phyloP scores from a whole-genome alignment of 805 yeast genomes.

The Kodamaea kakaduensis region DNA sequence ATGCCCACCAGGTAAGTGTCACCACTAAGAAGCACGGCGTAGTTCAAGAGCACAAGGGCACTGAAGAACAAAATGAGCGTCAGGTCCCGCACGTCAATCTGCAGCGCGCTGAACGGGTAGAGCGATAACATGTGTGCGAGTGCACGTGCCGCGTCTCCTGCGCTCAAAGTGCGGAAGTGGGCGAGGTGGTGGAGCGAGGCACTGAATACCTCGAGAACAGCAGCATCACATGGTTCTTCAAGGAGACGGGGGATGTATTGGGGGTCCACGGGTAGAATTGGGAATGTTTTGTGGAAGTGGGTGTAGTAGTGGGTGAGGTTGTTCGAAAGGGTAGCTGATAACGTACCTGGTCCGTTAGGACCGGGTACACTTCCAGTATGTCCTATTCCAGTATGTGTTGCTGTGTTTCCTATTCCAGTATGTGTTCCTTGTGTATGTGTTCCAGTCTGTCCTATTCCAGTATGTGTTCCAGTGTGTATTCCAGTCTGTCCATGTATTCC shows the following conservation, averaged over 20 bases:
- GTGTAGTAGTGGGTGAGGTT: slow-evolving; percentile 41
- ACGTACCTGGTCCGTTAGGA: slow-evolving; percentile 10
- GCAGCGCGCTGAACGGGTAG: slow-evolving; percentile 31
- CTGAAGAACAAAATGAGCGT: slow-evolving; percentile 26
- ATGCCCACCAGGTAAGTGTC: slow-evolving; percentile 56
- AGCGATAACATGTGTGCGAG: slow-evolving; percentile 33
- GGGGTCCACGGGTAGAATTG: slow-evolving; percentile 39
- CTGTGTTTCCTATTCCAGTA: too few species aligned
- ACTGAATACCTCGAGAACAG: slow-evolving; percentile 39
- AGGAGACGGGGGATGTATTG: slow-evolving; percentile 17
- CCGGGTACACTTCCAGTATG: too few species aligned
- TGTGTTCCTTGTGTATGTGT: too few species aligned
- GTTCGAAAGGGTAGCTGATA: slow-evolving; percentile 1
- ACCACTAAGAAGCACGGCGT: slow-evolving; percentile 56
- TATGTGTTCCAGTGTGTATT: too few species aligned
- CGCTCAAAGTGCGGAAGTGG: slow-evolving; percentile 29
- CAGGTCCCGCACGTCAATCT: slow-evolving; percentile 21
- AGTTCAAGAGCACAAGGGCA: slow-evolving; percentile 42
- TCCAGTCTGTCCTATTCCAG: too few species aligned
- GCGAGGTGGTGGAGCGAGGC: slow-evolving; percentile 37
- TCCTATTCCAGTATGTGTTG: too few species aligned
- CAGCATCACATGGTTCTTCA: slow-evolving; percentile 8
- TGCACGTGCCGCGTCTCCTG: slow-evolving; percentile 30
- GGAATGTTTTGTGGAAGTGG: slow-evolving; percentile 42
- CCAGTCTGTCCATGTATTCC: too few species aligned